Conservation (phyloP, 495 filamentous ascomycete species). For the Penicillium manginii region DNA sequence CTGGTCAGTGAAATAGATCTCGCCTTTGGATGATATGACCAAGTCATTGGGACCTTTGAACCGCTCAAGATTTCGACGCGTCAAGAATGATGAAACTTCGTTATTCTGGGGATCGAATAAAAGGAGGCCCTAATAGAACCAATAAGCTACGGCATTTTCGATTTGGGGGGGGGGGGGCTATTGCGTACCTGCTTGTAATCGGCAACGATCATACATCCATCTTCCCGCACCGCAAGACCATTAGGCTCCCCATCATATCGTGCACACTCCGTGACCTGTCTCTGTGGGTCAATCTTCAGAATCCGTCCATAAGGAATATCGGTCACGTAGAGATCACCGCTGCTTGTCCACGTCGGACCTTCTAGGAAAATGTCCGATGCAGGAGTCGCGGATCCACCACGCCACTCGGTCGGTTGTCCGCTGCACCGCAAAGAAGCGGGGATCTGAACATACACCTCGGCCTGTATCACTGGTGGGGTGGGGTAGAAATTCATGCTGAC, state of each 20-base stretch:
- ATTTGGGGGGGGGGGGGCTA: neutral
- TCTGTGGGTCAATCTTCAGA: slow-evolving; percentile 24
- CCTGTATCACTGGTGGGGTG: slow-evolving; percentile 23
- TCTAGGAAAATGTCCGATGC: slow-evolving; percentile 30
- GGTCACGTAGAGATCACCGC: slow-evolving; percentile 24
- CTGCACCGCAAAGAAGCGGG: slow-evolving; percentile 22
- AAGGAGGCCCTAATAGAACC: slow-evolving; percentile 22
- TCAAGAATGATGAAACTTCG: slow-evolving; percentile 13
- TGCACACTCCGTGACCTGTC: slow-evolving; percentile 21
- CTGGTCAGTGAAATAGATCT: slow-evolving; percentile 39
- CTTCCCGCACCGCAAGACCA: slow-evolving; percentile 23
- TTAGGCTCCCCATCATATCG: slow-evolving; percentile 35
- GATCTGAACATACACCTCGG: slow-evolving; percentile 24
- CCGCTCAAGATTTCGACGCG: slow-evolving; percentile 32
- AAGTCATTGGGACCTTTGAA: slow-evolving; percentile 40
- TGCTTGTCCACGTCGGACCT: slow-evolving; percentile 18
- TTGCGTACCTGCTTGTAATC: slow-evolving; percentile 28
- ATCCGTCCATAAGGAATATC: slow-evolving; percentile 37
- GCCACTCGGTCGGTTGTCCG: slow-evolving; percentile 24
- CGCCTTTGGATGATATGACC: slow-evolving; percentile 24
- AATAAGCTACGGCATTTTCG: neutral
- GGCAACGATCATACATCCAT: slow-evolving; percentile 30
- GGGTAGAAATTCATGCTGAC: slow-evolving; percentile 32
- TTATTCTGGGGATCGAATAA: slow-evolving; percentile 19
- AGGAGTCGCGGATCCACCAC: slow-evolving; percentile 20